A percentile compares a stretch with the other conserved stretches of the same genome.
These are phyloP conservation scores for Abrus precatorius DNA, from an alignment of 306 rosid species.

Conservation along the genomic window DNA sequence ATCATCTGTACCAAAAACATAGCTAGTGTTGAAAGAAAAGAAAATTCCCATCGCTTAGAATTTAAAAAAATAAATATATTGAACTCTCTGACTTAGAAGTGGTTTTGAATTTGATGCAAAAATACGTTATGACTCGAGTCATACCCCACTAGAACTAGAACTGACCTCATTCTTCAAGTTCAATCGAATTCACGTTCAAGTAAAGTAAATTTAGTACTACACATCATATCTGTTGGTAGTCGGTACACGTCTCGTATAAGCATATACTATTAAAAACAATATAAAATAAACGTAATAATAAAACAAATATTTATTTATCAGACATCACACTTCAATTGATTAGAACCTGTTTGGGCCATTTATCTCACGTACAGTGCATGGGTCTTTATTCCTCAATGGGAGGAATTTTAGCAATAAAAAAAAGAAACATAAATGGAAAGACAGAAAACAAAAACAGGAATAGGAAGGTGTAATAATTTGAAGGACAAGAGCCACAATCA, in stretches of 20 bases:
- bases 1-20: background rate
- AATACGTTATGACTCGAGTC: conserved; percentile 11
- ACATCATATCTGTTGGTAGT: too few species aligned
- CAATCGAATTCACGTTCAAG: background rate
- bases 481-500: conserved; percentile 50
- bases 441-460: conserved; percentile 42
- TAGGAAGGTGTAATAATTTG: conserved; percentile 35
- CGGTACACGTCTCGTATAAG: too few species aligned
- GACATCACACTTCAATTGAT: too few species aligned
- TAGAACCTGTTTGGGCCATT: background rate
- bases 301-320: too few species aligned
- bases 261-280: background rate
- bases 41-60: too few species aligned
- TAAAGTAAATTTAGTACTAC: too few species aligned
- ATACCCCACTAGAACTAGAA: background rate
- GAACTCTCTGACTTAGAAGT: background rate
- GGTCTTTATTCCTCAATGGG: background rate
- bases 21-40: too few species aligned
- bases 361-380: background rate
- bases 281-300: background rate
- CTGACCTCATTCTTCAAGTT: background rate
- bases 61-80: background rate
- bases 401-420: background rate
- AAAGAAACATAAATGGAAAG: background rate
- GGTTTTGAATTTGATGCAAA: background rate